phyloP scores from a whole-genome alignment of 2,329 filamentous ascomycete genomes.

The Sclerotinia trifoliorum region DNA sequence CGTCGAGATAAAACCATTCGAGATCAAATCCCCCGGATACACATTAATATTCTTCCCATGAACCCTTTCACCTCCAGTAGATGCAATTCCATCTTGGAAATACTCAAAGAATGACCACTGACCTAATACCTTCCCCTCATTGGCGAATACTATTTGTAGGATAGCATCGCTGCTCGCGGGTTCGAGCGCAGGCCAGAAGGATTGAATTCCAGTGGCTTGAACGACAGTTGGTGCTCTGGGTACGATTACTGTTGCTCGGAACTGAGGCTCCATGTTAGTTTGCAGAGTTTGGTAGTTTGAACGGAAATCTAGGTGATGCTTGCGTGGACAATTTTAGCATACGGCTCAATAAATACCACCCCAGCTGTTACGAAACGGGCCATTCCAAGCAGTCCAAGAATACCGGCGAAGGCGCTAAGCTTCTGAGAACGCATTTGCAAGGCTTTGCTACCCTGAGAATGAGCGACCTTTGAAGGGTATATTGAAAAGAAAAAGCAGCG shows the following conservation, averaged over 20 bases:
- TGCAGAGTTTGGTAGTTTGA: background rate
- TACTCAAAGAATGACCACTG: slow-evolving; percentile 8
- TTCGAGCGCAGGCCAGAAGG: slow-evolving; percentile 12
- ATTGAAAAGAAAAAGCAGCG: background rate
- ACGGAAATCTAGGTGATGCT: background rate
- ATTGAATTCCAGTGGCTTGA: slow-evolving; percentile 5
- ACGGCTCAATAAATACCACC: background rate
- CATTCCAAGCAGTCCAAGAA: background rate
- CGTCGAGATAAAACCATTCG: no score
- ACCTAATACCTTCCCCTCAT: background rate
- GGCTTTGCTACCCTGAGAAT: background rate
- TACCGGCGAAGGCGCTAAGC: background rate
- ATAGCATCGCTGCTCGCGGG: slow-evolving; percentile 25
- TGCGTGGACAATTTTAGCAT: background rate
- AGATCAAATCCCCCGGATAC: background rate
- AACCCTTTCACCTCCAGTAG: background rate
- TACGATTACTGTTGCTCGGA: slow-evolving; percentile 6
- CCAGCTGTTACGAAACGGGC: background rate
- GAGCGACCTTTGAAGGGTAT: background rate
- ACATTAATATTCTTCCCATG: background rate
- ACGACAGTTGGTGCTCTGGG: background rate
- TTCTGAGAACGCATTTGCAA: background rate
- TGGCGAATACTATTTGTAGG: slow-evolving; percentile 6
- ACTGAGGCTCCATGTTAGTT: background rate
- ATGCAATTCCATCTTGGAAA: background rate